Percentiles rank a stretch among this genome's conserved stretches.
These are phyloP conservation scores for Ceraceosorus guamensis DNA, from an alignment of 1,284 basidiomycete species.

Conservation along the genomic window DNA sequence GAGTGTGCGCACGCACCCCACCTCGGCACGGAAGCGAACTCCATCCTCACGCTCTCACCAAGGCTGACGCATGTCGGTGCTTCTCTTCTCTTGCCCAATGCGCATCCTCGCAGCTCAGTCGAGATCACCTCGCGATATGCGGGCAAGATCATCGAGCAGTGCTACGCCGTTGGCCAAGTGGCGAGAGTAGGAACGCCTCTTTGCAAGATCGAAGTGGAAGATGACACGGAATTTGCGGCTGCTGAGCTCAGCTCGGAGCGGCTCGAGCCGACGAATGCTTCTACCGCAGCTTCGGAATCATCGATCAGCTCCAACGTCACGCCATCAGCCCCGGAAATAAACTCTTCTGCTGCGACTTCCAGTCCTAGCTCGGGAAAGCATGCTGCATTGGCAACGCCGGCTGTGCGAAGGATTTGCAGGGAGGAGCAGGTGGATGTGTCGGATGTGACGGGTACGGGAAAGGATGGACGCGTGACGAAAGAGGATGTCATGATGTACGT, in stretches of 20 bases:
- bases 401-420: slow-evolving; percentile 68
- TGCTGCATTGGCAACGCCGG: slow-evolving; percentile 58
- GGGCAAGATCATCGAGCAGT: slow-evolving; percentile 65
- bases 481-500: slow-evolving; percentile 55
- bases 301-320: not conserved
- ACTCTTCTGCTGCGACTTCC: not conserved
- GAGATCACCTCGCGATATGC: slow-evolving; percentile 86
- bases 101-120: slow-evolving; percentile 55
- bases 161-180: slow-evolving; percentile 73
- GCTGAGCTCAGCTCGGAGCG: slow-evolving; percentile 20
- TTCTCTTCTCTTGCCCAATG: not conserved
- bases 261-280: slow-evolving; percentile 1
- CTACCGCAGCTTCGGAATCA: not conserved
- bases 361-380: not conserved
- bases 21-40: too few species aligned
- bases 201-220: slow-evolving; percentile 75
- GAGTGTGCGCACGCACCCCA: too few species aligned
- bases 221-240: slow-evolving; percentile 53
- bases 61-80: too few species aligned
- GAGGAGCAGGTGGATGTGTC: slow-evolving; percentile 59
- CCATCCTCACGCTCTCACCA: too few species aligned
- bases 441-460: slow-evolving; percentile 63
- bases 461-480: slow-evolving; percentile 67
- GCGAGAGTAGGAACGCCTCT: slow-evolving; percentile 77
- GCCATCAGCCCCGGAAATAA: too few species aligned